These are phyloP conservation scores for Candida xiaguanensis DNA, from an alignment of 805 yeast genomes.

Conservation along the genomic window DNA sequence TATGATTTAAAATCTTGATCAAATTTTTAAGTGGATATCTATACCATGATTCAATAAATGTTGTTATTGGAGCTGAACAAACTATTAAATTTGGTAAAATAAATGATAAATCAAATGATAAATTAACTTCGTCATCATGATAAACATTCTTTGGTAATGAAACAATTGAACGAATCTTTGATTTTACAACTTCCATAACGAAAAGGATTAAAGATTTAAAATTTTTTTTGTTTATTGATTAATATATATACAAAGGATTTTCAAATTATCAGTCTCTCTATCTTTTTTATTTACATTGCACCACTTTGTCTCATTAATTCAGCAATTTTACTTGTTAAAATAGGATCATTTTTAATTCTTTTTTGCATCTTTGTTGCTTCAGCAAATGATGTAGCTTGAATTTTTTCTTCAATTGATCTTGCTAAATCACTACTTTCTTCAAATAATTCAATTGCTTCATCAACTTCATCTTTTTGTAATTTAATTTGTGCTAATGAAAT, in stretches of 20 bases:
- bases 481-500: constrained; percentile 89
- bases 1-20: constrained; percentile 39
- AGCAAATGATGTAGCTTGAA: constrained; percentile 85
- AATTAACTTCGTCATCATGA: constrained; percentile 4
- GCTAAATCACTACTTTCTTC: constrained; percentile 80
- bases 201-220: background rate
- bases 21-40: constrained; percentile 53
- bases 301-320: constrained; percentile 46
- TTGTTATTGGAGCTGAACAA: constrained; percentile 68
- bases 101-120: constrained; percentile 59
- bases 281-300: constrained; percentile 10
- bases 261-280: background rate
- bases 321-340: constrained; percentile 57
- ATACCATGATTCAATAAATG: constrained; percentile 40
- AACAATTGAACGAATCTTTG: constrained; percentile 13
- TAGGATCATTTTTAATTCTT: constrained; percentile 68
- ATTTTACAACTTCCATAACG: constrained; percentile 12
- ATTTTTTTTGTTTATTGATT: background rate
- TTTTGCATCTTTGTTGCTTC: constrained; percentile 92
- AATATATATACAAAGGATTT: background rate
- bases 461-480: constrained; percentile 76
- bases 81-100: constrained; percentile 65
- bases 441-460: constrained; percentile 76
- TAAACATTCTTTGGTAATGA: constrained; percentile 11
- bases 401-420: constrained; percentile 80